These are phyloP conservation scores for Yamadazyma atlantica DNA, from an alignment of 1,139 yeast species.

Conservation along the genomic window DNA sequence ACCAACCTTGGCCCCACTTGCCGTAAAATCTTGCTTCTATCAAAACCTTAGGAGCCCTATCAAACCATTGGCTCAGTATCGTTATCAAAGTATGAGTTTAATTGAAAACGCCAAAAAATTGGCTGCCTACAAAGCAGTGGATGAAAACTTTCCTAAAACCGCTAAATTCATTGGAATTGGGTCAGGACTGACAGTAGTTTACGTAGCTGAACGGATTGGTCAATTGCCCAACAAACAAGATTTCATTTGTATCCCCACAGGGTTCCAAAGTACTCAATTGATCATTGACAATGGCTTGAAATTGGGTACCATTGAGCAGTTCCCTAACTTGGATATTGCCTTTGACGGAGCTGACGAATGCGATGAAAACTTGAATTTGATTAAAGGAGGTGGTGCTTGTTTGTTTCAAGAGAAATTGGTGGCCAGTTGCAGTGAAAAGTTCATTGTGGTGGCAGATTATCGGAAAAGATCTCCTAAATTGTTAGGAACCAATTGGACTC, in stretches of 20 bases:
- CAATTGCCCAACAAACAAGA: constrained; percentile 57
- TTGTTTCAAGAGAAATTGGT: constrained; percentile 94
- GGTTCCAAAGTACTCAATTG: constrained; percentile 89
- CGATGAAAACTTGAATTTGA: constrained; percentile 71
- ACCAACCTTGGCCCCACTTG: neutral
- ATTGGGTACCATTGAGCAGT: constrained; percentile 82
- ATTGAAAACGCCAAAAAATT: constrained; percentile 73
- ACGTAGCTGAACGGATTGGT: constrained; percentile 92
- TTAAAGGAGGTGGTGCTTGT: constrained; percentile 99
- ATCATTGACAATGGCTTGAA: constrained; percentile 78
- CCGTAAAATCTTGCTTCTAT: no score
- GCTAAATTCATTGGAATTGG: constrained; percentile 91
- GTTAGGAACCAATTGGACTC: constrained; percentile 80
- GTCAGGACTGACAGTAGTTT: constrained; percentile 94
- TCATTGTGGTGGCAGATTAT: constrained; percentile 90
- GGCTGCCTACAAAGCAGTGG: constrained; percentile 93
- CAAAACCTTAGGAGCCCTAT: no score
- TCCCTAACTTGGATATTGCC: constrained; percentile 78
- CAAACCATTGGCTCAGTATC: no score
- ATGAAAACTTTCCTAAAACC: constrained; percentile 70
- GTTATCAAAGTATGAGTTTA: constrained; percentile 20
- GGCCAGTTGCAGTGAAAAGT: constrained; percentile 73
- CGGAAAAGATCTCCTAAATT: constrained; percentile 67
- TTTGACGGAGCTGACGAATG: constrained; percentile 99
- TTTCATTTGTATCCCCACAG: constrained; percentile 88